Evolutionary conservation across 805 yeast genomes (phyloP).

Genomic region (Lachancea sp.): DNA sequence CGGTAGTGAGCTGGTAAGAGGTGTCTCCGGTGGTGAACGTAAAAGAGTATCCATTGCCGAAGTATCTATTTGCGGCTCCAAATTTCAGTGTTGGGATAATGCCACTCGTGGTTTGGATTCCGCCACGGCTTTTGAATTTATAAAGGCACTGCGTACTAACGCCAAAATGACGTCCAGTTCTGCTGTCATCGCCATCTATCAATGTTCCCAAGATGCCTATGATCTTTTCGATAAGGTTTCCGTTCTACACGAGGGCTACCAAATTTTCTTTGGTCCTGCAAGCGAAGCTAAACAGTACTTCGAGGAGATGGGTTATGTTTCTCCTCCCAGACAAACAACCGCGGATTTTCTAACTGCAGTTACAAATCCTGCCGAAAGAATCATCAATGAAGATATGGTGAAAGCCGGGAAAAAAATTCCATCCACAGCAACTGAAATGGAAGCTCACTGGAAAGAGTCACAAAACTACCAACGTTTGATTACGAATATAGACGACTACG

Average conservation of each 20-base stretch:
- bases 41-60: constrained; percentile 82
- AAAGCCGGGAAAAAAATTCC: constrained; percentile 51
- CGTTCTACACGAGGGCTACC: constrained; percentile 53
- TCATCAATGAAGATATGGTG: constrained; percentile 29
- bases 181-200: constrained; percentile 63
- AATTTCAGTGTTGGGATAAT: constrained; percentile 69
- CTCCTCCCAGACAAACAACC: constrained; percentile 61
- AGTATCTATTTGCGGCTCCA: constrained; percentile 58
- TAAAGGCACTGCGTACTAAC: constrained; percentile 58
- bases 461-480: constrained; percentile 38
- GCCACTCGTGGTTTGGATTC: constrained; percentile 84
- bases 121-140: constrained; percentile 73
- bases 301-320: constrained; percentile 55
- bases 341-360: constrained; percentile 67
- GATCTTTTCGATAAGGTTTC: constrained; percentile 57
- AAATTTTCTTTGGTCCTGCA: constrained; percentile 60
- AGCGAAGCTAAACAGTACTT: constrained; percentile 50
- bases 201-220: constrained; percentile 62
- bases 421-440: constrained; percentile 55
- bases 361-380: constrained; percentile 60
- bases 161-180: constrained; percentile 48
- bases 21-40: constrained; percentile 83
- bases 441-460: constrained; percentile 49
- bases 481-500: constrained; percentile 41
- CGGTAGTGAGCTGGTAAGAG: constrained; percentile 57